These are phyloP conservation scores for Rhizoclosmatium sp. DNA, from an alignment of 192 early-diverging fungal species.

Conservation along the genomic window DNA sequence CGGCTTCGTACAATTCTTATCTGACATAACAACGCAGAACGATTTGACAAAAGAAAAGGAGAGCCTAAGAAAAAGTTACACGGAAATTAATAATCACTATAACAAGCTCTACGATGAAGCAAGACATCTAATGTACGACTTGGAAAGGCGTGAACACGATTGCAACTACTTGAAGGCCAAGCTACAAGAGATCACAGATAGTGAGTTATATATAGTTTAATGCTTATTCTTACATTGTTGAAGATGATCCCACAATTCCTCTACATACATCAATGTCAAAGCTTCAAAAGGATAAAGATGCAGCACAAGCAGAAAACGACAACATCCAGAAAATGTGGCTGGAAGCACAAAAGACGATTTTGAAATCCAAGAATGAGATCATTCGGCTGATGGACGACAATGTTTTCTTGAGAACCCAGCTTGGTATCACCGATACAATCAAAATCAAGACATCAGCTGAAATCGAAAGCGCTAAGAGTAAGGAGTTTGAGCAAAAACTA, in stretches of 20 bases:
- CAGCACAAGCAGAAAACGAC: slow-evolving; percentile 49
- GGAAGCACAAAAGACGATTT: slow-evolving; percentile 50
- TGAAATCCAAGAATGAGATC: slow-evolving; percentile 43
- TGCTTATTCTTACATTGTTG: slow-evolving; percentile 16
- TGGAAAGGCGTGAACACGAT: slow-evolving; percentile 62
- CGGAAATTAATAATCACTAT: slow-evolving; percentile 51
- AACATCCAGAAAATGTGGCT: slow-evolving; percentile 60
- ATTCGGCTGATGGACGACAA: slow-evolving; percentile 45
- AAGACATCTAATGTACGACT: slow-evolving; percentile 52
- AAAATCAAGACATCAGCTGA: slow-evolving; percentile 47
- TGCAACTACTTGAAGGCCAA: slow-evolving; percentile 56
- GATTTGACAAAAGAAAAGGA: slow-evolving; percentile 30
- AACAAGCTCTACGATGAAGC: slow-evolving; percentile 51
- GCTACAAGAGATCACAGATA: slow-evolving; percentile 39
- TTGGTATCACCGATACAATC: slow-evolving; percentile 58
- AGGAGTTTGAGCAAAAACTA: slow-evolving; percentile 56
- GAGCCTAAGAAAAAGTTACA: slow-evolving; percentile 27
- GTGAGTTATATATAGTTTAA: slow-evolving; percentile 37
- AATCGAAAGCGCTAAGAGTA: slow-evolving; percentile 46
- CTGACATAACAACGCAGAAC: neutral
- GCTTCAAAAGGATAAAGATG: slow-evolving; percentile 50
- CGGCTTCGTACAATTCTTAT: neutral
- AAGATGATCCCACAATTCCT: slow-evolving; percentile 47
- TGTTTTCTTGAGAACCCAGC: slow-evolving; percentile 44
- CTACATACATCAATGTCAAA: slow-evolving; percentile 44